Base-by-base conservation (phyloP, 345 rosid genomes). In the Excoecaria agallocha region DNA sequence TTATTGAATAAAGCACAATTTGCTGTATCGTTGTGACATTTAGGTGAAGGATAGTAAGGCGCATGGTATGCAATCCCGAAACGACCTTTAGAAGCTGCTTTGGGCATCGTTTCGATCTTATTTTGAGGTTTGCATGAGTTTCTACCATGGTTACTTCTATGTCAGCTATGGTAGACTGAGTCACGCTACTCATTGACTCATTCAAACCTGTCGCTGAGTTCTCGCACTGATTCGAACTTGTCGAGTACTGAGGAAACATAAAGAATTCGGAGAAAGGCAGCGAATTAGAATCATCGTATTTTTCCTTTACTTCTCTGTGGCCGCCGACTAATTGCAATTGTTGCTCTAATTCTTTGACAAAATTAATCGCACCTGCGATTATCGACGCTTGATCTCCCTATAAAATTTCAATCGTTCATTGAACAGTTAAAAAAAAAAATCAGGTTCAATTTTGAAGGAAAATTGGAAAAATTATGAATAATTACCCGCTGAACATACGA, bases 121-220 rank as follows among this genome's bases (percentile, higher is more conserved):
- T 91, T 74, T 87, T 94, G 50, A 94, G 80, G 77, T 80, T 91
- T 43, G 97, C 97, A 73, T 94, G 96, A 74, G 87, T 84, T 77
- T 92, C 98, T 22, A 91, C 93, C 82, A 92, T 87, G 68, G 85
- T 88, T 77, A 91, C 98, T 85, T 94, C 95, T 56, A 94, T 81
- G 74, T 89, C 96, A n/a, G 88, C 90, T 16, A 85, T 68, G 30
- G 82, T 61, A 16, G 79, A 74, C 57, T 69, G 75, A 52, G n/a
- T 68, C 54, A 77, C 84, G 39, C 67, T 78, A 48, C 69, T 78
- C 71, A 70, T 39, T 57, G 80, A 39, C 10, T 85, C 84, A 15
- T 70, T 76, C 73, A 58, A 62, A 5, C 71, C 61, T 25, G 73
- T 58, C 30, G 17, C 75, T 37, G 80, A 71, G 63, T 67, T 76